Base-by-base conservation (phyloP, 306 rosid genomes). In the Ziziphus jujuba region DNA sequence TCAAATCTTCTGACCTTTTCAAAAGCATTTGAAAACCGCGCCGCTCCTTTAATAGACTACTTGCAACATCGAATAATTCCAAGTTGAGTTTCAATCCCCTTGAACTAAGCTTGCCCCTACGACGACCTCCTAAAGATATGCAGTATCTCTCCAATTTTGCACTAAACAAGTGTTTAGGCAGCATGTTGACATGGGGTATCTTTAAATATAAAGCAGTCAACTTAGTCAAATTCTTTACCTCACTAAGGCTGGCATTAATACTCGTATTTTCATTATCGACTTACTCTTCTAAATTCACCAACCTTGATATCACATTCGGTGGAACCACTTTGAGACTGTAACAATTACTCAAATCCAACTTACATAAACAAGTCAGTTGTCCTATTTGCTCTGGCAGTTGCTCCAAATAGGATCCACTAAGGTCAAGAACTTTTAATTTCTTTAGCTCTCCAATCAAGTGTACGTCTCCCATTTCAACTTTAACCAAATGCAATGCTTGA, bases 201-300 rank as follows among this genome's bases (percentile, higher is more conserved):
- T 43, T 1, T 58, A 69, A 17, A 47, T 19, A 45, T 17, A 69
- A 22, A 57, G 33, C n/a, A 20, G 65, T 57, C 34, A 69, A 25
- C 19, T 38, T 13, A 20, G 23, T 0, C 48, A 11, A n/a, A 40
- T 49, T 6, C 19, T 25, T 58, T 5, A 69, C 7, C 63, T 69
- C 73, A 16, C 10, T 31, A 69, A 57, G 57, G 34, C 65, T 69
- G 12, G 73, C 66, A 57, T n/a, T n/a, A n/a, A 47, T 57, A 3
- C 34, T 48, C 58, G 4, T 57, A 34, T 47, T 22, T 28, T 28
- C 33, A 45, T 28, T 31, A 48, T 4, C 40, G 15, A 55, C 7
- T n/a, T 2, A 70, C 50, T 59, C 66, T 58, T 70, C 74, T 48
- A 70, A 50, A 19, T 28, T 48, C 14, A 11, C 31, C 50, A 59